These are phyloP conservation scores for Colletotrichum echinochloae DNA, from an alignment of 2,329 filamentous ascomycete genomes.

Conservation along the genomic window DNA sequence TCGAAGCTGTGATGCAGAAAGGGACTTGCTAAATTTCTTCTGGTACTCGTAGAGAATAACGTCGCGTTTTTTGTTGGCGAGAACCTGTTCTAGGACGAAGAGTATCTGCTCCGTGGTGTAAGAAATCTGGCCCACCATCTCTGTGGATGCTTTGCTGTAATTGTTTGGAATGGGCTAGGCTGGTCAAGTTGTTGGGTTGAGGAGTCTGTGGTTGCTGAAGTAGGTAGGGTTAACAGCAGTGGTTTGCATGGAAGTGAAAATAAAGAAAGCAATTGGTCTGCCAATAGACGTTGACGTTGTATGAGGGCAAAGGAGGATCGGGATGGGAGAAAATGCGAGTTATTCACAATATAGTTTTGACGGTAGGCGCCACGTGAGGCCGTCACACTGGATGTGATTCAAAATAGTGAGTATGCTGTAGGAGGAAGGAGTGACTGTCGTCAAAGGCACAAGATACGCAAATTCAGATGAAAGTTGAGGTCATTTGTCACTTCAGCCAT, in stretches of 20 bases:
- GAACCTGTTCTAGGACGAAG: conserved; percentile 49
- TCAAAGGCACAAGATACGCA: too few relatives aligned
- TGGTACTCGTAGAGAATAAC: conserved; percentile 47
- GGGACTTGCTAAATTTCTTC: conserved; percentile 45
- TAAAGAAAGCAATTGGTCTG: background rate
- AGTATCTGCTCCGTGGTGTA: conserved; percentile 52
- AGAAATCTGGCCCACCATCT: conserved; percentile 51
- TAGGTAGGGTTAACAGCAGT: background rate
- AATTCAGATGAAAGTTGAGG: background rate
- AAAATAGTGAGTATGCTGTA: background rate
- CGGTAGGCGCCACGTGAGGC: background rate
- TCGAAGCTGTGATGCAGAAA: conserved; percentile 50
- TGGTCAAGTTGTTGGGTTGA: background rate
- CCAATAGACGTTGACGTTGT: background rate
- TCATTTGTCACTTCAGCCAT: background rate
- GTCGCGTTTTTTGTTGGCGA: conserved; percentile 44
- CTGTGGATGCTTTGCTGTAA: background rate
- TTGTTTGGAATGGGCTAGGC: background rate
- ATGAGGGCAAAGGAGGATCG: too few relatives aligned
- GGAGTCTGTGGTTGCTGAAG: background rate
- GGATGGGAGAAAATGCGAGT: background rate
- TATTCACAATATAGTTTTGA: background rate
- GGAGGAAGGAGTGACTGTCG: background rate
- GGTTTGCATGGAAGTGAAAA: background rate
- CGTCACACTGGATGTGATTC: background rate